phyloP scores from a whole-genome alignment of 2,329 filamentous ascomycete species.

The Drechmeria coniospora region DNA sequence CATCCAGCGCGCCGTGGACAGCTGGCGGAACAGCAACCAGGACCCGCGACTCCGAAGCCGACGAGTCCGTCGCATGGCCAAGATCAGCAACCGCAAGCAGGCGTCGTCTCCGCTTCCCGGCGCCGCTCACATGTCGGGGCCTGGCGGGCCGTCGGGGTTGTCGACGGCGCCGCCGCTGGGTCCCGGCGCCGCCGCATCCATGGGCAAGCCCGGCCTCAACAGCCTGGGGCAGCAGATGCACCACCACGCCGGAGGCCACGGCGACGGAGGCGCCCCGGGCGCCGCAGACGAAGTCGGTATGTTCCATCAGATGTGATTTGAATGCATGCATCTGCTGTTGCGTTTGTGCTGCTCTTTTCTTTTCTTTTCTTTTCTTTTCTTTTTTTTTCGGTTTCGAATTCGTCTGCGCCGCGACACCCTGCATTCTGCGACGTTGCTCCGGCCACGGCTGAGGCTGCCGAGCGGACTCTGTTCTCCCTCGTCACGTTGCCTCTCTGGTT shows the following conservation, averaged over 20 bases:
- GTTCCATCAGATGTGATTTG: conserved; percentile 82
- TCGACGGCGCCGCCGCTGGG: conserved; percentile 47
- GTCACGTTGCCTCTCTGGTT: too few species aligned
- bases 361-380: conserved; percentile 8
- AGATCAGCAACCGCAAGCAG: conserved; percentile 77
- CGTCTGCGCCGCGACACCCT: too few species aligned
- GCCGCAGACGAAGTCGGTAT: conserved; percentile 87
- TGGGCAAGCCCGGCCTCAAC: conserved; percentile 51
- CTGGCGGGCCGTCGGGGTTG: conserved; percentile 49
- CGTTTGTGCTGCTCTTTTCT: conserved; percentile 16
- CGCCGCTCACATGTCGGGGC: conserved; percentile 50
- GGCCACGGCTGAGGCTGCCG: too few species aligned
- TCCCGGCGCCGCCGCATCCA: conserved; percentile 33
- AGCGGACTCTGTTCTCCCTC: too few species aligned
- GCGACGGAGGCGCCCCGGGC: conserved; percentile 43
- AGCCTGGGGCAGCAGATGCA: conserved; percentile 54
- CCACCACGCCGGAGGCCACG: conserved; percentile 32
- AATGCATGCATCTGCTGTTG: conserved; percentile 22
- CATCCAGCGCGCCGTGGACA: conserved; percentile 94
- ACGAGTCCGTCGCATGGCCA: conserved; percentile 86
- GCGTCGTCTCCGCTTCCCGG: conserved; percentile 43
- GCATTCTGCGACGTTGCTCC: too few species aligned
- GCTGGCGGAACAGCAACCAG: conserved; percentile 98
- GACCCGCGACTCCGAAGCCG: conserved; percentile 82
- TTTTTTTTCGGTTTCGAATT: too few species aligned